phyloP scores from a whole-genome alignment of 306 rosid species.

The Acacia acuminata region DNA sequence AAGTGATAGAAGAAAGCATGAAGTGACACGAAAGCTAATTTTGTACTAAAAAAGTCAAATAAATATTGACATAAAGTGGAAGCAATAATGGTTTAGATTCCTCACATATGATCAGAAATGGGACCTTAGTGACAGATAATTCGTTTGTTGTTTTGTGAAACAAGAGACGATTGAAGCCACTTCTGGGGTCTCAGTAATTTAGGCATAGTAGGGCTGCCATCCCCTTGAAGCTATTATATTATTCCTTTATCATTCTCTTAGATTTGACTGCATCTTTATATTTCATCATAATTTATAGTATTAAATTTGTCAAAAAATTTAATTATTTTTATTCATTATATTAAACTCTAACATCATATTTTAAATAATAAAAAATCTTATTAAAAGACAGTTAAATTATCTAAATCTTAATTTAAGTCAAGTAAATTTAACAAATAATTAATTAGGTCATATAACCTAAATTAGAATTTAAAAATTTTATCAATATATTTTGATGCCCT shows the following conservation, averaged over 20 bases:
- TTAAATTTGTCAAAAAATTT: too few species aligned
- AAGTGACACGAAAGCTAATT: not conserved
- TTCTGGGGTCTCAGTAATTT: not conserved
- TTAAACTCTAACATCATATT: too few species aligned
- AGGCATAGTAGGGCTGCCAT: not conserved
- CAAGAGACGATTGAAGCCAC: not conserved
- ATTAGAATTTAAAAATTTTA: too few species aligned
- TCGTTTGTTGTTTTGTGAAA: conserved; percentile 27
- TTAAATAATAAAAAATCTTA: too few species aligned
- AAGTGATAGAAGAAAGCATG: not conserved
- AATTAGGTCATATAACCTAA: too few species aligned
- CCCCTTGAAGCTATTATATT: not conserved
- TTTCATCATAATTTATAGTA: too few species aligned
- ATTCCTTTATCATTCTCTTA: not conserved
- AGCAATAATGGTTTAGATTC: conserved; percentile 1
- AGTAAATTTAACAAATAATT: too few species aligned
- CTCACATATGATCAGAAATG: not conserved
- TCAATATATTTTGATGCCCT: too few species aligned
- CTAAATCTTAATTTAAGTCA: too few species aligned
- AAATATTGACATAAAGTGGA: not conserved
- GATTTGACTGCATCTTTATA: not conserved
- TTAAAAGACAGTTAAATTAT: too few species aligned
- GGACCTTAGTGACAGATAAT: conserved; percentile 9
- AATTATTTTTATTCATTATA: too few species aligned
- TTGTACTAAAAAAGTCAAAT: not conserved